A percentile compares a stretch with the other conserved stretches of the same genome.
Conservation (phyloP, 140 eudicot genomes). For the Anethum foeniculum region DNA sequence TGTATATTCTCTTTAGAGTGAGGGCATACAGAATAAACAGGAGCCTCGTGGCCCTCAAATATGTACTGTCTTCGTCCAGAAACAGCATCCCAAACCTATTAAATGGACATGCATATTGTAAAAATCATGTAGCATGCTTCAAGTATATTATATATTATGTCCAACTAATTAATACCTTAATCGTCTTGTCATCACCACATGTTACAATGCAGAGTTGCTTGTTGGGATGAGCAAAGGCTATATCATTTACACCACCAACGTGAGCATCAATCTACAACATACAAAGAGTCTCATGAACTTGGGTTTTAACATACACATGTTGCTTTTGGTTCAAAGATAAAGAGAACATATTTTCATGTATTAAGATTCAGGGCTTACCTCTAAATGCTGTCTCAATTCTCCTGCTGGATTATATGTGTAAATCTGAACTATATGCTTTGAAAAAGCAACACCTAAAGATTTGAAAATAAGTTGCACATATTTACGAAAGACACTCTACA, state of each 20-base stretch:
- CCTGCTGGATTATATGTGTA: constrained; percentile 62
- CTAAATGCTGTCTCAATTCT: constrained; percentile 69
- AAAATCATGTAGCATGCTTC: not conserved
- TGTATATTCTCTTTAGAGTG: constrained; percentile 78
- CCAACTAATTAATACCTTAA: constrained; percentile 42
- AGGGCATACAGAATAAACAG: constrained; percentile 90
- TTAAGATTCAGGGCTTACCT: constrained; percentile 35
- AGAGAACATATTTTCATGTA: not conserved
- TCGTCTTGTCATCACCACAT: constrained; percentile 90
- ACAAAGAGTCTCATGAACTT: not conserved
- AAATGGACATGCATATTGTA: constrained; percentile 9
- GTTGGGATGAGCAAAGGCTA: constrained; percentile 84
- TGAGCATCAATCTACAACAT: constrained; percentile 80
- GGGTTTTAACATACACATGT: not conserved
- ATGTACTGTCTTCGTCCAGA: constrained; percentile 56
- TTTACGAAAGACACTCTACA: not conserved
- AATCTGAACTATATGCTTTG: constrained; percentile 88
- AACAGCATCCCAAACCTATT: constrained; percentile 92
- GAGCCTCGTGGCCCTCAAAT: constrained; percentile 93
- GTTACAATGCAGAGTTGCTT: constrained; percentile 76
- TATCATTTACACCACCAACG: constrained; percentile 79
- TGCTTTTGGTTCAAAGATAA: not conserved
- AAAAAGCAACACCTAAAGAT: constrained; percentile 73
- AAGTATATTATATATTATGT: constrained; percentile 1
- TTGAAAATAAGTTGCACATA: constrained; percentile 11